Base-by-base conservation (phyloP, 441 rosid genomes). In the Bocquillonia castaneifolia region DNA sequence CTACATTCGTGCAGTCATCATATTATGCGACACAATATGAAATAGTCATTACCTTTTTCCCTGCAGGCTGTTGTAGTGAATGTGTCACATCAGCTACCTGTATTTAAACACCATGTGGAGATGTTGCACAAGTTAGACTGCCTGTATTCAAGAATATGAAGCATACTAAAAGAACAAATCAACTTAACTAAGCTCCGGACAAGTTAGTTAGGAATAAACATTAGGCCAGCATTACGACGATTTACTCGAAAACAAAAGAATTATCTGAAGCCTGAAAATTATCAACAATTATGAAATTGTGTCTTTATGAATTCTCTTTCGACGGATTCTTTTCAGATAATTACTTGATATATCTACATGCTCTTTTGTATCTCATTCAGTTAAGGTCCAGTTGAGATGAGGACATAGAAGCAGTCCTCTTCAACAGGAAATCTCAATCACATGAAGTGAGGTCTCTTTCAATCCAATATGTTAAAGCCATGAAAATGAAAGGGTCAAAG, bases 41-140 rank as follows among this genome's bases (percentile, higher is more conserved):
- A 39, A 59, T 17, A 73, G 53, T 61, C 34, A 69, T 37, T 60
- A 89, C 99, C 97, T 93, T 88, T 82, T 68, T 88, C 69, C 96
- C 96, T 36, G 97, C 96, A 73, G 99, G 99, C 80, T 91, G 97
- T 73, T 91, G 99, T 34, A 93, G 80, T 36, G 99, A 84, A 80
- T 93, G 97, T 37, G 97, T 93, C 56, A 93, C 71, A 79, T 93
- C 99, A 55, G 99, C 97, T 10, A 91, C 96, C 97, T 92, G 86
- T 36, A 68, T 56, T 42, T 58, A 77, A 76, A 67, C 44, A 66
- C 29, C 70, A 31, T 69, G 23, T 36, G 25, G 23, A 17, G 31
- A 54, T 40, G 22, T 34, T 32, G 50, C 57, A 8, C 29, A 53
- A 42, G 53, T 67, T 54, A 60, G 26, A 42, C 6, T 40, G 54